Base-by-base conservation (phyloP, 768 basidiomycete genomes). In the Paxillus rubicundulus region DNA sequence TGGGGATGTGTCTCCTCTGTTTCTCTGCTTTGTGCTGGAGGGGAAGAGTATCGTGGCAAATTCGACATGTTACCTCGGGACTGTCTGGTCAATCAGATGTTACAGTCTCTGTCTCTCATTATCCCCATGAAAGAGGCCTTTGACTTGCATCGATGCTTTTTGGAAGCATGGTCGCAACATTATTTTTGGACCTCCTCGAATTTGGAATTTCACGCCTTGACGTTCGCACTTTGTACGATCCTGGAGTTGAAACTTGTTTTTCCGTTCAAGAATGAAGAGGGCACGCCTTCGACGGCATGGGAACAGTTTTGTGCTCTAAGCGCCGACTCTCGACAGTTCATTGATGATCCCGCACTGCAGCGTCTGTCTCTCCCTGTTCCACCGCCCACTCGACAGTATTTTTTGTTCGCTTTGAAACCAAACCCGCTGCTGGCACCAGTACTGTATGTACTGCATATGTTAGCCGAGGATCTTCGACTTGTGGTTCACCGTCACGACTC, bases 381-480 rank as follows among this genome's bases (percentile, higher is more conserved):
- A 60, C 33, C 55, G 53, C 51, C 71, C 71, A 45, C 60, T 70
- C 44, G 53, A 49, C 36, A 52, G 53, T 51, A 69, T 60, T 49
- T 58, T 52, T 30, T 64, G 54, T 45, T 57, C 51, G 43, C 61
- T 57, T 2, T 62, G 54, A 64, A 60, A 49, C 75, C 78, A 12
- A 77, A 81, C 45, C 66, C 67, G 18, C 66, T 80, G 14, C 70
- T 86, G 14, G 81, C 81, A 0, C 80, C 81, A 2, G 74, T 87
- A 24, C 72, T 95, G 12, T 82, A 85, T 53, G 87, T 84, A 0
- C 69, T 98, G 2, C 94, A 98, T 63, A 80, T 85, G 40, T 76
- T 96, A 2, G 92, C 79, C 0, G 91, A 89, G 62, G 80, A 86
- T 52, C 66, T 86, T 30, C 79, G 85, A 14, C 72, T 90, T 2